phyloP scores from a whole-genome alignment of 192 early-diverging fungal species.

The Backusella circina region DNA sequence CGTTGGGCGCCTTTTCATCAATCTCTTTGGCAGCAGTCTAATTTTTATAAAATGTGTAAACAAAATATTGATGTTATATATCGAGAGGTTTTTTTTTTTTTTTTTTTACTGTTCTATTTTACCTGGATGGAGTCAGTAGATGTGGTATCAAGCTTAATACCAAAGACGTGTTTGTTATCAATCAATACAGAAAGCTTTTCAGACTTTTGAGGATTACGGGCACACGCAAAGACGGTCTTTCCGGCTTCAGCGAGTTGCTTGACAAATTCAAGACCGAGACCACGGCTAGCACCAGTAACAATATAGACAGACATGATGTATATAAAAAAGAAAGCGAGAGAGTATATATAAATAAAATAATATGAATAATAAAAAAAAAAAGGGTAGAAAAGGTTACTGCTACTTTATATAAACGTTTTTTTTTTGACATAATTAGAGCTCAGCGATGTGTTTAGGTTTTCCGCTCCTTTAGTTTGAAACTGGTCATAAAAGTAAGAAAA shows the following conservation, averaged over 20 bases:
- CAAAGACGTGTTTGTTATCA: conserved; percentile 23
- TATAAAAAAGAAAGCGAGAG: too few relatives aligned
- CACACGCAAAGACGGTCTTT: conserved; percentile 23
- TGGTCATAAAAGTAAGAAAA: too few relatives aligned
- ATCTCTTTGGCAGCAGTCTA: conserved; percentile 23
- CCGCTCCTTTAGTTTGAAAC: too few relatives aligned
- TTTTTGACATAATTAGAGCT: too few relatives aligned
- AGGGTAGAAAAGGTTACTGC: too few relatives aligned
- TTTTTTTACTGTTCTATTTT: not conserved
- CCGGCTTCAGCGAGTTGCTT: conserved; percentile 14
- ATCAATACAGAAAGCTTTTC: conserved; percentile 4
- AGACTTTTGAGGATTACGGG: conserved; percentile 15
- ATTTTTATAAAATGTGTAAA: not conserved
- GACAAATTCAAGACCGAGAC: conserved; percentile 37
- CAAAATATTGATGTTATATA: not conserved
- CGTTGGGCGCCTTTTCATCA: conserved; percentile 12
- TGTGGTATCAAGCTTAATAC: conserved; percentile 17
- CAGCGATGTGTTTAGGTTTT: too few relatives aligned
- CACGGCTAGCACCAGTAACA: conserved; percentile 30
- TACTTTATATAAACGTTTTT: too few relatives aligned
- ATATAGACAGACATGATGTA: conserved; percentile 10
- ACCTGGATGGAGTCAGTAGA: conserved; percentile 15
- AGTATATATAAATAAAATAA: too few relatives aligned
- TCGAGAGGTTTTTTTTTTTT: not conserved
- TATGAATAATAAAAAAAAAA: too few relatives aligned